Base-by-base conservation (phyloP, 768 basidiomycete genomes). In the Grammothele lineata region DNA sequence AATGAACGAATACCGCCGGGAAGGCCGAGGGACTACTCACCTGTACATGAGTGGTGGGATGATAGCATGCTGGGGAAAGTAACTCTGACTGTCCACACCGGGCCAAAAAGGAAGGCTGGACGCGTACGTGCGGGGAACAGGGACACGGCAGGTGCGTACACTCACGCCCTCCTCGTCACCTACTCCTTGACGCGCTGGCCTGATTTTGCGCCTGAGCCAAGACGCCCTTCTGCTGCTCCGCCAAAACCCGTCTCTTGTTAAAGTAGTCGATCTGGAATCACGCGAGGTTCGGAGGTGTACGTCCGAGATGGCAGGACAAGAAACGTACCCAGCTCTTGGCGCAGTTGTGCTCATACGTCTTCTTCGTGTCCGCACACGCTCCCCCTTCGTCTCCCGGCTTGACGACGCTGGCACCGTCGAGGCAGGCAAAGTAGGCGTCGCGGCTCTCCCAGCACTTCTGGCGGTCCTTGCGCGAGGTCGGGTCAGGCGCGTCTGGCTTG, bases 231-330 rank as follows among this genome's bases (percentile, higher is more conserved):
- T 91, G 89, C 47, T 82, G 80, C 50, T 86, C 87, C 8, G 81
- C 86, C 42, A 93, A 77, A 27, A 90, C 78, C 43, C 93, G 76
- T 27, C 92, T 81, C 63, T 91, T 87, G 70, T 96, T 95, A 61
- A 97, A 96, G 64, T 97, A 95, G 22, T 89, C 88, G 57, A 97
- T 85, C 94, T 97, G 56, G 26, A n/a, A n/a, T 33, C 22, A 23
- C 5, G 30, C 9, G 33, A 10, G 21, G 23, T 19, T 47, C 43
- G 18, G 23, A 42, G 37, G 26, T 37, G 34, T 8, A 26, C 26
- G 54, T 45, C 39, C 18, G 38, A 10, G 19, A 18, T 2, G 43
- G 18, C 33, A n/a, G 15, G 22, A 30, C 26, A 19, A 22, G 3
- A 41, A 17, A 74, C 83, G 47, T 63, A 92, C 92, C 92, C 92